Conservation (phyloP, 768 basidiomycete species). For the Pleurotus ostreatus region DNA sequence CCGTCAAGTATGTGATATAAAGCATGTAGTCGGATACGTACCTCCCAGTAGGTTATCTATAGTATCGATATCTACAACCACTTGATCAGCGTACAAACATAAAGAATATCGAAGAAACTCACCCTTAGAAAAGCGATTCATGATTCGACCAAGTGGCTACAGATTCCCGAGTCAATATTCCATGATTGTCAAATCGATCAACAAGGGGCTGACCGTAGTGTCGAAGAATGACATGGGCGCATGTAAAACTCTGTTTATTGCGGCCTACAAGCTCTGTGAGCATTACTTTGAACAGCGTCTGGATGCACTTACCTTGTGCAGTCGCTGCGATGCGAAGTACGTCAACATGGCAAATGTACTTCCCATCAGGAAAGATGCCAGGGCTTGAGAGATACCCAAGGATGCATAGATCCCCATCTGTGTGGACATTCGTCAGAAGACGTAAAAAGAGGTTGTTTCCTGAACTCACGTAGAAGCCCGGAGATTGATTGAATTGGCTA, state of each 20-base stretch:
- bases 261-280: slow-evolving; percentile 32
- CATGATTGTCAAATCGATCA: background rate
- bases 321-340: slow-evolving; percentile 7
- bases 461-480: slow-evolving; percentile 67
- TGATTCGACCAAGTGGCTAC: slow-evolving; percentile 79
- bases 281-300: background rate
- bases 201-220: slow-evolving; percentile 44
- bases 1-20: background rate
- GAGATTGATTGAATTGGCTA: slow-evolving; percentile 51
- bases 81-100: slow-evolving; percentile 8
- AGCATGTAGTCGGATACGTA: slow-evolving; percentile 17
- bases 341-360: slow-evolving; percentile 12
- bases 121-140: slow-evolving; percentile 88
- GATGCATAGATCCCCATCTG: slow-evolving; percentile 15
- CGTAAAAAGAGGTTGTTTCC: background rate
- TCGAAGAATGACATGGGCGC: slow-evolving; percentile 92
- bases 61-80: slow-evolving; percentile 62
- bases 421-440: background rate
- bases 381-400: slow-evolving; percentile 10
- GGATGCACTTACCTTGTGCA: background rate
- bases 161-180: slow-evolving; percentile 9
- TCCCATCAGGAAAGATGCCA: slow-evolving; percentile 12
- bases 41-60: slow-evolving; percentile 71
- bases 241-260: slow-evolving; percentile 68
- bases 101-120: slow-evolving; percentile 1